Evolutionary conservation across 163 green algal species (phyloP).

Genomic region (Smithsoniella earleae): DNA sequence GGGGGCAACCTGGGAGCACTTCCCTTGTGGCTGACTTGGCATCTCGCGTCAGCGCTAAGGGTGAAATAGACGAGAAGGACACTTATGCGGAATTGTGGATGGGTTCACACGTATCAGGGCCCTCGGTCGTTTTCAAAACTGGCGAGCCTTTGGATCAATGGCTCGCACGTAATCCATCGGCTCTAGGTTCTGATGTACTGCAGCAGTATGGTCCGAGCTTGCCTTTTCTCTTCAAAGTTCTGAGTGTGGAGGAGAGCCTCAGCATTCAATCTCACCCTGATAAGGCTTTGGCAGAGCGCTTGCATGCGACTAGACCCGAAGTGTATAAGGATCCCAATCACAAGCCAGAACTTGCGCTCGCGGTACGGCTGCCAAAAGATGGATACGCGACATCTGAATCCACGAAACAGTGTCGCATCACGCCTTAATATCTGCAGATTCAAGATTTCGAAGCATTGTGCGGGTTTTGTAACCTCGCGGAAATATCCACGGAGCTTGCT

Average conservation of each 20-base stretch:
- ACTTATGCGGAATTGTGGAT: slow-evolving; percentile 53
- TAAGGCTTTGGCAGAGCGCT: slow-evolving; percentile 81
- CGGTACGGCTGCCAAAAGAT: slow-evolving; percentile 53
- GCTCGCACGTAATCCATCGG: slow-evolving; percentile 54
- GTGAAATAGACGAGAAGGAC: neutral
- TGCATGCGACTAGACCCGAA: slow-evolving; percentile 76
- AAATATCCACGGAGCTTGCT: slow-evolving; percentile 48
- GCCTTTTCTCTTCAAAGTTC: slow-evolving; percentile 95
- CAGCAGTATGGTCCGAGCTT: slow-evolving; percentile 62
- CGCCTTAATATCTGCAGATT: no score
- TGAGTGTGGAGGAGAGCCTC: slow-evolving; percentile 86
- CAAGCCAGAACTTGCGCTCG: slow-evolving; percentile 98
- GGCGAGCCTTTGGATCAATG: slow-evolving; percentile 45
- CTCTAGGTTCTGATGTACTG: slow-evolving; percentile 55
- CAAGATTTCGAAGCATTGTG: slow-evolving; percentile 81
- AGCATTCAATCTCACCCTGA: slow-evolving; percentile 98
- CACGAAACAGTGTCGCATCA: no score
- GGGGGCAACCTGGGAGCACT: neutral
- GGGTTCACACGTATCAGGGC: slow-evolving; percentile 88
- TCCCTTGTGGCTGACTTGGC: slow-evolving; percentile 15
- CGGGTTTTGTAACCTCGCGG: slow-evolving; percentile 59
- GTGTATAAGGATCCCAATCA: slow-evolving; percentile 94
- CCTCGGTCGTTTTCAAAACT: slow-evolving; percentile 50
- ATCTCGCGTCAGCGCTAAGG: neutral
- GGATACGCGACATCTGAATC: no score